Conservation (phyloP, 805 yeast species). For the Ogataea siamensis region DNA sequence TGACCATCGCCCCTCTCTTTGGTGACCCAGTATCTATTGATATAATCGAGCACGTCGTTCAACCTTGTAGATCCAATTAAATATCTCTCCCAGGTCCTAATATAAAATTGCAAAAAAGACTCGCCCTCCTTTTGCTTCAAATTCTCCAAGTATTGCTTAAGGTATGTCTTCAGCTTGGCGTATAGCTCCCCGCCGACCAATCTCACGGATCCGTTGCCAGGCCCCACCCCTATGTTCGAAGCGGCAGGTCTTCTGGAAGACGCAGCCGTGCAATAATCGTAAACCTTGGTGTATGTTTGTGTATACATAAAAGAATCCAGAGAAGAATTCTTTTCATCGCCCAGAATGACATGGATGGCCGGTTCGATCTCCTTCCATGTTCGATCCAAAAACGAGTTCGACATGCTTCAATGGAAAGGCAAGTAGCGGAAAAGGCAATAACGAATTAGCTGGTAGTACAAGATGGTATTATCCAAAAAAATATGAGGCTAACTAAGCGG, state of each 20-base stretch:
- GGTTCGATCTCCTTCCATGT: conserved; percentile 83
- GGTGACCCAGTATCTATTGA: conserved; percentile 96
- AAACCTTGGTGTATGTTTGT: conserved; percentile 88
- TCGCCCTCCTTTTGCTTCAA: conserved; percentile 56
- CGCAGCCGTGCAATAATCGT: conserved; percentile 86
- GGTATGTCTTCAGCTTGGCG: conserved; percentile 62
- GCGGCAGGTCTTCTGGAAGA: conserved; percentile 49
- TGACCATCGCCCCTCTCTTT: conserved; percentile 94
- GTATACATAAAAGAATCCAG: conserved; percentile 74
- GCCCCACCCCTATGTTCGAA: conserved; percentile 20
- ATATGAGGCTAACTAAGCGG: not conserved
- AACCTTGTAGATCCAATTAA: conserved; percentile 88
- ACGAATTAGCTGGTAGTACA: not conserved
- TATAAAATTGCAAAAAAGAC: conserved; percentile 77
- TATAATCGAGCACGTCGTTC: conserved; percentile 90
- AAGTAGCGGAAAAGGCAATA: not conserved
- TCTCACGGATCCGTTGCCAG: conserved; percentile 31
- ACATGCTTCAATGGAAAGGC: conserved; percentile 14
- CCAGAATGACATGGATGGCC: conserved; percentile 66
- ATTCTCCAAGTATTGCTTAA: conserved; percentile 54
- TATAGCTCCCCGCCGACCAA: conserved; percentile 91
- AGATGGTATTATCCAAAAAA: not conserved
- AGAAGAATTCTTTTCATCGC: conserved; percentile 60
- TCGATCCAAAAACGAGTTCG: conserved; percentile 26
- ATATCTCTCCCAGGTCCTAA: conserved; percentile 83